Evolutionary conservation across 805 yeast species (phyloP), one percentile per base, ranked within the genome.

Genomic region (Wickerhamomyces ciferrii): DNA sequence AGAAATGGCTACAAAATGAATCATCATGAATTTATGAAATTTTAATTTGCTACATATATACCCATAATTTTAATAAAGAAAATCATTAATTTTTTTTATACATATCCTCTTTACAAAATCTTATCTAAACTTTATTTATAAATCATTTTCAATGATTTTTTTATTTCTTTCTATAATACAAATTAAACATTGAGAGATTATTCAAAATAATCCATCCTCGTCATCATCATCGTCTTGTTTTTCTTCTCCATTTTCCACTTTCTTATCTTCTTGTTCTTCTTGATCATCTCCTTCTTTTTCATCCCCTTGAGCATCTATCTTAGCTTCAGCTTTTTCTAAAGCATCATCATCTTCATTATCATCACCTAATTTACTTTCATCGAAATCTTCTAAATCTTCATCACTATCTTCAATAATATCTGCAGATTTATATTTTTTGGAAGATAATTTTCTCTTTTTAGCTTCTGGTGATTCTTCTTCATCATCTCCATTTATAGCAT

Each of bases 331-430:
- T 25, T 44, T 43, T 15, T 37, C 45, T 23, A 47, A 46, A 17
- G 47, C 50, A 24, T 49, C 49, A 11, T 52, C 58, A 39, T 50
- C 50, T 8, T 48, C 53, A 20, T 41, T 49, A 3, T 34, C 53
- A 20, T 37, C 48, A 21, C 17, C 61, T 25, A 50, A 29, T 31
- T 42, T 42, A 7, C 37, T 31, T 17, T 50, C 53, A 35, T 50
- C 53, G 38, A 46, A 52, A 43, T 58, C 62, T 11, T 49, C 63
- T 31, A 57, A 51, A 20, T 63, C 69, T 40, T 71, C 76, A 52
- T 71, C 78, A 56, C 75, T 69, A 45, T 72, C 77, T 25, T 65
- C 71, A 43, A 72, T 65, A 43, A 65, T 56, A 49, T 71, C 76
- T 18, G 56, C 53, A 5, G 63, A 67, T 57, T 42, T 73, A 58